Evolutionary conservation across 1,139 yeast species (phyloP), one percentile per base, ranked within the genome.

Genomic region (Dujonia santamariae): DNA sequence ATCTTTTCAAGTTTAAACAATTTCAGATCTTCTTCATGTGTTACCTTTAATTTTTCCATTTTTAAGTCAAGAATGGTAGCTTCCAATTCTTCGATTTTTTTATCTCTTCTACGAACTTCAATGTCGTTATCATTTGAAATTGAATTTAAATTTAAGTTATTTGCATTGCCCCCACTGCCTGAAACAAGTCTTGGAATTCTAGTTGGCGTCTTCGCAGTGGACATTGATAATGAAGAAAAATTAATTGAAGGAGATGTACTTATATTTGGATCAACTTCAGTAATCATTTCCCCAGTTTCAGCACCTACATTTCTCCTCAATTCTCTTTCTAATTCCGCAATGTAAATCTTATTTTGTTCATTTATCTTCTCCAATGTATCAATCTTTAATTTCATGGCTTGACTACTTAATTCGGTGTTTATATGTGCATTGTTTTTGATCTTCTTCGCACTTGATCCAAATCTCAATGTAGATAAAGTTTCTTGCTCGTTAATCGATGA

Each of bases 361-460:
- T 77, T 74, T 17, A 65, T 59, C 26, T 60, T 56, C 42, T 75
- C 78, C 37, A 80, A 62, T 40, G 69, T 67, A 13, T 63, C 61
- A 14, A 82, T 56, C 39, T 71, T 67, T 31, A 63, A 63, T 39
- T 79, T 63, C 35, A 82, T 61, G 41, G 78, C 81, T 15, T 64
- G 54, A 2, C 78, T 61, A 43, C 87, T 78, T 30, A 84, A 60
- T 44, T 84, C 94, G 4, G 81, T 71, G 49, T 85, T 85, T 28
- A 82, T 68, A 52, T 76, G 80, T 4, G 87, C 85, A 39, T 66
- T 70, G 52, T 85, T 85, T 51, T 75, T 71, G 42, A 88, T 83
- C 31, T 63, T 66, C 56, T 84, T 85, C 8, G 95, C 94, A 31
- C 95, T 64, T 3, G 79, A 70, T 3, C 96, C 96, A 56, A 88